Base-by-base conservation (phyloP, 2,329 filamentous ascomycete species). In the Ophiostoma sp. region DNA sequence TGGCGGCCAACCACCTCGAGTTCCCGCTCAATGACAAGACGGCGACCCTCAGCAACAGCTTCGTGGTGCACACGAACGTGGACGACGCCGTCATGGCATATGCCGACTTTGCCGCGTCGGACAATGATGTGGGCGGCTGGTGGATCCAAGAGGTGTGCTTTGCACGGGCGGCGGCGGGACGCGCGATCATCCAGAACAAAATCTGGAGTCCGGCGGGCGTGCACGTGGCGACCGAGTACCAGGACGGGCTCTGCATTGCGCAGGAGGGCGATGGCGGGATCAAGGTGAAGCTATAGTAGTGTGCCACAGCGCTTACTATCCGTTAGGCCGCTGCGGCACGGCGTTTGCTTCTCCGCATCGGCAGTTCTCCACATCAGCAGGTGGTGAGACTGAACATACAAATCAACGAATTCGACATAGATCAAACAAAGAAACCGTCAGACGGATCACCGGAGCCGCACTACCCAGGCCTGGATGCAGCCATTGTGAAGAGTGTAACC, bases 141-240 rank as follows among this genome's bases (percentile, higher is more conserved):
- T 86, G 84, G 84, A 73, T 85, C 16, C 82, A 84, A 73, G 84
- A 86, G 73, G 77, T 77, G 0, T 78, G 73, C 44, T 85, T 83
- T 73, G 81, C 84, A 3, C 75, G 83, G 36, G 76, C 80, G 3
- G 80, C 76, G 36, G 79, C 80, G 2, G 82, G 82, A 0, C 76
- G 83, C 58, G 81, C 78, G 2, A 77, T 82, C 64, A 75, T 85
- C 70, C 77, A 81, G 74, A 80, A 77, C 67, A 82, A 81, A 75
- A 80, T 84, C 44, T 86, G 84, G 84, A 85, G 83, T 69, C 83
- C 84, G 0, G 72, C 75, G 2, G 83, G 84, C 2, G 77, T 80
- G 36, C 84, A 85, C 71, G 79, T 86, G 1, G 84, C 83, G 5
- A 84, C 81, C 0, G 82, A 81, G 63, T 85, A 83, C 69, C 84